Evolutionary conservation across 1,284 basidiomycete species (phyloP), one percentile per base, ranked within the genome.

Genomic region (Mrakiaceae sp.): DNA sequence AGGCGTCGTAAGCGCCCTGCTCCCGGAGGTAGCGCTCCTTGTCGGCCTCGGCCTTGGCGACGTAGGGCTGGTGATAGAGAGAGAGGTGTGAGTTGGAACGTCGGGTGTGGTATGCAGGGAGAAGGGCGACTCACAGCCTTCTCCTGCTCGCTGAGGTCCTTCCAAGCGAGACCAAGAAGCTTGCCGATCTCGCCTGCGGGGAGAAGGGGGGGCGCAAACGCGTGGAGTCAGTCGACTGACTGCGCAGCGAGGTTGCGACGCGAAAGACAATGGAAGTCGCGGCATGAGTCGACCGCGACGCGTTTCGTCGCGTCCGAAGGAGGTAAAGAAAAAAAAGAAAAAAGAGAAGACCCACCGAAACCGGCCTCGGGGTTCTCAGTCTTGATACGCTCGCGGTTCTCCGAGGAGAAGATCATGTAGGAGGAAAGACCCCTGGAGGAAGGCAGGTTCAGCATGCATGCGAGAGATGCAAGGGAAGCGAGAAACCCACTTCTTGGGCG

Each of bases 401-500:
- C 93, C 77, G 93, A 90, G 73, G 85, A 87, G 83, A 97, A 97
- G 87, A 94, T 94, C 93, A 98, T 96, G 81, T 96, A 98, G 63
- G 93, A 92, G 61, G 92, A 95, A 62, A 96, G 82, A 2, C 90
- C 87, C 62, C 91, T 75, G 42, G 5, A 47, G 39, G 12, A 44
- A 6, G 43, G 6, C 43, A 42, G 12, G 44, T 8, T 39, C 40
- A 42, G 51, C 16, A 40, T n/a, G 40, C 5, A 56, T 43, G 8
- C 9, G 56, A 43, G 12, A 3, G 39, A 55, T 44, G 50, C 4
- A 48, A 16, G 51, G 8, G 1, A 12, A 51, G 27, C 10, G 43
- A 16, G 47, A 6, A 40, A 64, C 66, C 27, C 5, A 67, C 66
- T 53, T 84, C 79, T 94, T 94, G 66, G 90, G 90, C 9, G 87